Base-by-base conservation (phyloP, 106 monocot genomes). In the Dioscorea zingiberensis region DNA sequence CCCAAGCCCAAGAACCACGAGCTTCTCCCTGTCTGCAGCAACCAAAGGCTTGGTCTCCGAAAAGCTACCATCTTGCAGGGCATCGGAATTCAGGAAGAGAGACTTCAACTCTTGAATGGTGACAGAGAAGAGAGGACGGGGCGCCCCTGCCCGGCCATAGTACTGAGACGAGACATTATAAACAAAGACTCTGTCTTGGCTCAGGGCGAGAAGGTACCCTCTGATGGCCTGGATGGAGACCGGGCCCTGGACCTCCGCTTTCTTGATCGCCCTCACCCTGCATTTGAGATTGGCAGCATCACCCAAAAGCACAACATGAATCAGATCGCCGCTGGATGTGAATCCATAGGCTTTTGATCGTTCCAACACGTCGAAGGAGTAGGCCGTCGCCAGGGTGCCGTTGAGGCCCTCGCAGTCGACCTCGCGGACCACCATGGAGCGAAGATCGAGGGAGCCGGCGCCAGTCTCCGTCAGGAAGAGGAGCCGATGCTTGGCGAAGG, bases 111-210 rank as follows among this genome's bases (percentile, higher is more conserved):
- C 97, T 46, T 81, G 51, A 48, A 97, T 54, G 22, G 74, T 57
- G 12, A 83, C 74, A 28, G 69, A 84, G 72, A 97, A 92, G 21
- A 97, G 65, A 18, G 79, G 81, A 13, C 92, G 69, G 0, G 92
- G 90, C 3, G 77, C 76, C 26, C 85, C 88, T 4, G 83, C 80
- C 55, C 97, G 72, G 9, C 82, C 86, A 60, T 88, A 91, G 59
- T 83, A 86, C 70, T 91, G 85, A 25, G 91, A 84, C 2, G 97
- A 92, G 27, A 92, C 74, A 47, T 97, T 97, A 63, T 86, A 97
- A 1, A 89, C 81, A 47, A 80, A 71, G 60, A 92, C 70, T 64
- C 76, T 97, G 44, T 81, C 83, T 18, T 60, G 49, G 58, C 64
- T 85, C 16, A 69, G 78, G 1, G 77, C 86, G 21, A 97, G 76